Percentiles rank a stretch among this genome's conserved stretches.
These are phyloP conservation scores for Diaporthe caulivora DNA, from an alignment of 2,329 filamentous ascomycete species.

Conservation along the genomic window DNA sequence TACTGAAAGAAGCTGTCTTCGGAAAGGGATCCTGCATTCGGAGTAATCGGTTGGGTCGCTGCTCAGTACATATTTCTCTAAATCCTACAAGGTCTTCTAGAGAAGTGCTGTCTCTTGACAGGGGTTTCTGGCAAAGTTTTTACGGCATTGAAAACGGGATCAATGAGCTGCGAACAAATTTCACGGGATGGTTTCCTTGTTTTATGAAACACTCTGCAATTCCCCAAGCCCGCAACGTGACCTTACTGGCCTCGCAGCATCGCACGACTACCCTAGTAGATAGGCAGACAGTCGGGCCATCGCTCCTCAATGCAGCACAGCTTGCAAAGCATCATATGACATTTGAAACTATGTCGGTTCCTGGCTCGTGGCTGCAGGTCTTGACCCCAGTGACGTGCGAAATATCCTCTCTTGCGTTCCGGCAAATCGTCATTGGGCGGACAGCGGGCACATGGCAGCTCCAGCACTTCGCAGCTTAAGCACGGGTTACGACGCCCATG, in stretches of 20 bases:
- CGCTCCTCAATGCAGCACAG: constrained; percentile 8
- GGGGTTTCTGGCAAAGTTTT: constrained; percentile 42
- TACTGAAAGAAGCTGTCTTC: constrained; percentile 61
- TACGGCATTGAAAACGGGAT: constrained; percentile 43
- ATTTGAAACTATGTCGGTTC: too few species aligned
- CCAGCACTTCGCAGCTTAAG: too few species aligned
- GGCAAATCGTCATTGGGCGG: too few species aligned
- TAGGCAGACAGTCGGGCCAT: constrained; percentile 13
- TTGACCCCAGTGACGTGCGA: too few species aligned
- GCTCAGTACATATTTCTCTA: constrained; percentile 43
- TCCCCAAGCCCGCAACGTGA: not conserved
- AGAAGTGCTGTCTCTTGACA: constrained; percentile 39
- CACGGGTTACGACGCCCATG: too few species aligned
- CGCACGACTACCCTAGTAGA: constrained; percentile 15
- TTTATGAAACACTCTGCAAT: constrained; percentile 22
- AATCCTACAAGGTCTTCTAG: constrained; percentile 38
- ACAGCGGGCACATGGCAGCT: too few species aligned
- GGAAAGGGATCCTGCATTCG: constrained; percentile 63
- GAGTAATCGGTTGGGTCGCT: constrained; percentile 71
- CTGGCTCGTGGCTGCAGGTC: too few species aligned
- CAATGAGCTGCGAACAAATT: constrained; percentile 41
- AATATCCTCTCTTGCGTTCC: too few species aligned
- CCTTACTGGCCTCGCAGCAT: not conserved
- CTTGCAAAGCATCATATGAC: constrained; percentile 1
- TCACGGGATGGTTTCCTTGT: constrained; percentile 39